A percentile compares a stretch with the other conserved stretches of the same genome.
Conservation (phyloP, 1,284 basidiomycete genomes). For the Kalmanozyma brasiliensis region DNA sequence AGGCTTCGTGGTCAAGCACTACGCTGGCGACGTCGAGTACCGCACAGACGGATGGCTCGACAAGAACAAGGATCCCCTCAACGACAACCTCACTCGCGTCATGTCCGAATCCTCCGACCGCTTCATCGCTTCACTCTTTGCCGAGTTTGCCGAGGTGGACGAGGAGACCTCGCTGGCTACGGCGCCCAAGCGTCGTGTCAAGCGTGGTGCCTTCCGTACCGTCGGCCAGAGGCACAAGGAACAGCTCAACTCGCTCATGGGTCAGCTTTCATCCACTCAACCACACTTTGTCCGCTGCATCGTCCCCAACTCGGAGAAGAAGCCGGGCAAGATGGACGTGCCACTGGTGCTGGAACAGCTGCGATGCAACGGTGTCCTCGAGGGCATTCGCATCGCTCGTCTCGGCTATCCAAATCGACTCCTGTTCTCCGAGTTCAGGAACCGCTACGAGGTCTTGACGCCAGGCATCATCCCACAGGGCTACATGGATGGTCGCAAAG, state of each 20-base stretch:
- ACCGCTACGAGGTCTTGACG: conserved; percentile 94
- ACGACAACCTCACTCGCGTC: conserved; percentile 92
- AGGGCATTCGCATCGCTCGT: conserved; percentile 97
- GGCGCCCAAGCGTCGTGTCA: conserved; percentile 76
- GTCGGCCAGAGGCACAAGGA: conserved; percentile 96
- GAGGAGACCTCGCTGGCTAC: conserved; percentile 71
- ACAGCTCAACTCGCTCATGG: conserved; percentile 90
- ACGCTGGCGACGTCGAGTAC: conserved; percentile 97
- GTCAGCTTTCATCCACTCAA: conserved; percentile 89
- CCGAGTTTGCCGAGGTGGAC: conserved; percentile 77
- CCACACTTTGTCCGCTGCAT: conserved; percentile 99
- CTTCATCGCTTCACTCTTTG: conserved; percentile 84
- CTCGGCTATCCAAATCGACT: conserved; percentile 96
- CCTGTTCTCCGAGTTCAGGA: conserved; percentile 95
- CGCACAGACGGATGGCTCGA: conserved; percentile 96
- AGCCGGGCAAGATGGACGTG: conserved; percentile 89
- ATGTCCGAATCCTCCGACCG: conserved; percentile 84
- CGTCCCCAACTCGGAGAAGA: conserved; percentile 92
- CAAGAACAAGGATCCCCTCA: conserved; percentile 99
- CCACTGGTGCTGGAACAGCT: conserved; percentile 96
- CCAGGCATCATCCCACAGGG: conserved; percentile 90
- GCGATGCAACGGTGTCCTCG: conserved; percentile 97
- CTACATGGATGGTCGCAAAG: conserved; percentile 97
- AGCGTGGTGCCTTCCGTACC: conserved; percentile 96
- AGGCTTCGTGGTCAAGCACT: conserved; percentile 95